Evolutionary conservation across 2,329 filamentous ascomycete species (phyloP).

Genomic region (Pezicula rhizophila): DNA sequence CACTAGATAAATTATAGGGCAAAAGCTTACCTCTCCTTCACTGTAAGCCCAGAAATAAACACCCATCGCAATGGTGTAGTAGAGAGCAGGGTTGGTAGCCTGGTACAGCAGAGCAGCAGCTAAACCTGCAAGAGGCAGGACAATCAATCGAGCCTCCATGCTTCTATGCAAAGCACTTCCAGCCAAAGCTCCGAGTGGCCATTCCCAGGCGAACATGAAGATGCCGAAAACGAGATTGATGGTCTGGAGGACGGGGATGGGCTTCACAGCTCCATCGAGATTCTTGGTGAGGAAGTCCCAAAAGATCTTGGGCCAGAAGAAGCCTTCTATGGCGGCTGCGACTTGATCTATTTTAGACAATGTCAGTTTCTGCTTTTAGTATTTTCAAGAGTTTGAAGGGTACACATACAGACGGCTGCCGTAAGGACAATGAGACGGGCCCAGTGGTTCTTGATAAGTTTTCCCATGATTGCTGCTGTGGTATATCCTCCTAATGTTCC

Average conservation of each 20-base stretch:
- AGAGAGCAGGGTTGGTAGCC: slow-evolving; percentile 83
- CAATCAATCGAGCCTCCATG: slow-evolving; percentile 76
- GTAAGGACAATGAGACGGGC: slow-evolving; percentile 88
- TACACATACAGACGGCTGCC: slow-evolving; percentile 52
- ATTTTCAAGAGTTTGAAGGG: slow-evolving; percentile 6
- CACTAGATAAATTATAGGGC: not conserved
- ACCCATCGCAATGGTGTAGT: slow-evolving; percentile 78
- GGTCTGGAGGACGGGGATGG: slow-evolving; percentile 81
- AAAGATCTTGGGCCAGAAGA: slow-evolving; percentile 99
- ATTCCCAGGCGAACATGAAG: slow-evolving; percentile 79
- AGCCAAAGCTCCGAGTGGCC: slow-evolving; percentile 74
- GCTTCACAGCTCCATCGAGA: slow-evolving; percentile 79
- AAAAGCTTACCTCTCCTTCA: slow-evolving; percentile 78
- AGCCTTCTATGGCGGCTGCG: slow-evolving; percentile 73
- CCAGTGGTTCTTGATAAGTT: slow-evolving; percentile 99
- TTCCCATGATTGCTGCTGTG: slow-evolving; percentile 72
- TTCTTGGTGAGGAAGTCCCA: slow-evolving; percentile 94
- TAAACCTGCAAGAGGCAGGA: slow-evolving; percentile 74
- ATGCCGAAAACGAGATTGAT: slow-evolving; percentile 83
- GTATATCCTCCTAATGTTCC: slow-evolving; percentile 16
- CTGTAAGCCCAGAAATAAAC: slow-evolving; percentile 97
- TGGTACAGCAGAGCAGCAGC: slow-evolving; percentile 79
- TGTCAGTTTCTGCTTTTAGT: not conserved
- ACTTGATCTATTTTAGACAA: slow-evolving; percentile 66
- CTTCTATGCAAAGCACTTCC: slow-evolving; percentile 76